Conservation (phyloP, 2,329 filamentous ascomycete species). For the Sporothrix euskadiensis region DNA sequence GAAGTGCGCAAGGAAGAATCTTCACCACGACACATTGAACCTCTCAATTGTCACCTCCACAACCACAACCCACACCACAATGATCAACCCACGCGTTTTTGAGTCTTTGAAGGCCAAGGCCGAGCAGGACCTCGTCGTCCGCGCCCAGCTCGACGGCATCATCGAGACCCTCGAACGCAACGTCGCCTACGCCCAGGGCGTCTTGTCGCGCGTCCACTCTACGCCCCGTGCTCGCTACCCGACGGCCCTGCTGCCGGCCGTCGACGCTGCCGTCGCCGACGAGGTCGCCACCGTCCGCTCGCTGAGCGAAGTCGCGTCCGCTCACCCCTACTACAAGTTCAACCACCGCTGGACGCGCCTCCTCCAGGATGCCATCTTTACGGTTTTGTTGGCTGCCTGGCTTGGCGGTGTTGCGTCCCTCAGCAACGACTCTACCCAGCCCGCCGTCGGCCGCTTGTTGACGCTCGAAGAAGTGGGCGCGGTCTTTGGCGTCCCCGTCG, state of each 20-base stretch:
- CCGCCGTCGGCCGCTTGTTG: slow-evolving; percentile 65
- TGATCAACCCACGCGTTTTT: slow-evolving; percentile 83
- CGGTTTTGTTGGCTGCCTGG: slow-evolving; percentile 65
- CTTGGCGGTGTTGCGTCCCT: slow-evolving; percentile 61
- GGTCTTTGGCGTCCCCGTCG: slow-evolving; percentile 80
- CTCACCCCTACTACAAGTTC: slow-evolving; percentile 96
- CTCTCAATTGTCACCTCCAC: background rate
- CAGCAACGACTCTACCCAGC: slow-evolving; percentile 39
- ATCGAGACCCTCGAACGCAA: slow-evolving; percentile 80
- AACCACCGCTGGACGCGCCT: slow-evolving; percentile 83
- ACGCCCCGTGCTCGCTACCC: slow-evolving; percentile 66
- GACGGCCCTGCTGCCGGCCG: slow-evolving; percentile 65
- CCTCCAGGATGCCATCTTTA: slow-evolving; percentile 73
- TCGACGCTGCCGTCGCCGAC: slow-evolving; percentile 69
- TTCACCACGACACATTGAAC: background rate
- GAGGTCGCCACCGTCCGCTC: slow-evolving; percentile 70
- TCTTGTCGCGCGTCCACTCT: slow-evolving; percentile 86
- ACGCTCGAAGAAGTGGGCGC: slow-evolving; percentile 85
- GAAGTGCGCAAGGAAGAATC: background rate
- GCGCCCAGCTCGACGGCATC: slow-evolving; percentile 80
- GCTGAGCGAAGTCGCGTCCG: slow-evolving; percentile 71
- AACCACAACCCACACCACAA: slow-evolving; percentile 35
- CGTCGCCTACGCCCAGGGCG: slow-evolving; percentile 76
- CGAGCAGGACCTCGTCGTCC: slow-evolving; percentile 79
- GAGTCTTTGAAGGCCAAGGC: slow-evolving; percentile 83